Conservation (phyloP, 441 rosid species). For the Populus hybrid region DNA sequence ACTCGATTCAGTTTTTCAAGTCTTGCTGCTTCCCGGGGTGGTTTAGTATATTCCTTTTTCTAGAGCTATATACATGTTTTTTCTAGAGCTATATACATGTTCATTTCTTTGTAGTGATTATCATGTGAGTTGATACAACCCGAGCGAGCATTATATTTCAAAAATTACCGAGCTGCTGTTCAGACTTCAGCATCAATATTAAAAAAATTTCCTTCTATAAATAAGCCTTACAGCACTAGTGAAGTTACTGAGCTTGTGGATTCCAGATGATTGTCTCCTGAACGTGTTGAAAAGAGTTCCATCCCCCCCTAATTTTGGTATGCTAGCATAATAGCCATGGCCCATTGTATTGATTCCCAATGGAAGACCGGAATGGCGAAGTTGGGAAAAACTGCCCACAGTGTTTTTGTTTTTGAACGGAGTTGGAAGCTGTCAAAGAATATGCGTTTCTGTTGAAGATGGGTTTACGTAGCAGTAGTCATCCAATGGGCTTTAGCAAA, state of each 20-base stretch:
- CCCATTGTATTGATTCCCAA: background rate
- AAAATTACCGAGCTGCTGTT: background rate
- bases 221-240: background rate
- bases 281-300: background rate
- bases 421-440: too few relatives aligned
- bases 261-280: background rate
- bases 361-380: too few relatives aligned
- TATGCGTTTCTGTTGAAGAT: too few relatives aligned
- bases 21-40: constrained; percentile 8
- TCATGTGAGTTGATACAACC: constrained; percentile 10
- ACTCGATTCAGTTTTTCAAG: constrained; percentile 8
- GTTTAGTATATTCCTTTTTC: constrained; percentile 25
- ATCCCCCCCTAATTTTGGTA: background rate
- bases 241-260: background rate
- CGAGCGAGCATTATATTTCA: constrained; percentile 15
- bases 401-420: too few relatives aligned
- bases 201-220: background rate
- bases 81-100: background rate
- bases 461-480: too few relatives aligned
- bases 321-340: background rate
- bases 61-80: background rate
- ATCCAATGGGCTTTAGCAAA: too few relatives aligned
- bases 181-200: background rate
- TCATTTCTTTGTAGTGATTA: constrained; percentile 14
- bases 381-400: too few relatives aligned